These are phyloP conservation scores for Lindgomyces ingoldianus DNA, from an alignment of 495 filamentous ascomycete genomes.

Conservation along the genomic window DNA sequence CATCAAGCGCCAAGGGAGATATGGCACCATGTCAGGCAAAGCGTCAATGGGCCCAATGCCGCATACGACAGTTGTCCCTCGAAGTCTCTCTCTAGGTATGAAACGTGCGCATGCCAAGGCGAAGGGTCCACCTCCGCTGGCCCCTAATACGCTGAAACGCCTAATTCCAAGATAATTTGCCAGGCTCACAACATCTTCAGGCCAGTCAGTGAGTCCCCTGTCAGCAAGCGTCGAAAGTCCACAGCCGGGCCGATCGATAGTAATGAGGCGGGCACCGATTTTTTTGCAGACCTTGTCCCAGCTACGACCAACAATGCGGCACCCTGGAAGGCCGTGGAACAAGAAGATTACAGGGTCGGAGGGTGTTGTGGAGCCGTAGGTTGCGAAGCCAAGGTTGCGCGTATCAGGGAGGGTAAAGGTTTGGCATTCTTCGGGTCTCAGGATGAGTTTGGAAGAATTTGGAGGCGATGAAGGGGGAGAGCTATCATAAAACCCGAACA, in stretches of 20 bases:
- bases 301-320: slow-evolving; percentile 24
- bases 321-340: slow-evolving; percentile 28
- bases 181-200: slow-evolving; percentile 25
- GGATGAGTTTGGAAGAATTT: slow-evolving; percentile 22
- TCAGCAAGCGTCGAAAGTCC: slow-evolving; percentile 29
- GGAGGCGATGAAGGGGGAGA: slow-evolving; percentile 24
- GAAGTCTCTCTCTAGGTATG: slow-evolving; percentile 27
- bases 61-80: slow-evolving; percentile 29
- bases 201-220: slow-evolving; percentile 27
- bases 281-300: slow-evolving; percentile 30
- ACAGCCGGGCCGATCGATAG: slow-evolving; percentile 30
- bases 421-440: slow-evolving; percentile 22
- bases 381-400: slow-evolving; percentile 29
- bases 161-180: slow-evolving; percentile 26
- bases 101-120: slow-evolving; percentile 30
- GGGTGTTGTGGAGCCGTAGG: slow-evolving; percentile 23
- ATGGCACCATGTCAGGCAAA: slow-evolving; percentile 15
- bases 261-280: slow-evolving; percentile 27
- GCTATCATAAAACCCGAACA: slow-evolving; percentile 20
- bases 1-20: slow-evolving; percentile 24
- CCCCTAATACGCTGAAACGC: slow-evolving; percentile 29
- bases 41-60: slow-evolving; percentile 29
- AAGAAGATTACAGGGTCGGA: slow-evolving; percentile 31
- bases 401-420: slow-evolving; percentile 15
- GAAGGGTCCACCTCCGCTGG: slow-evolving; percentile 30